A percentile compares a stretch with the other conserved stretches of the same genome.
Conservation (phyloP, 768 basidiomycete genomes). For the Pholiota microspora region DNA sequence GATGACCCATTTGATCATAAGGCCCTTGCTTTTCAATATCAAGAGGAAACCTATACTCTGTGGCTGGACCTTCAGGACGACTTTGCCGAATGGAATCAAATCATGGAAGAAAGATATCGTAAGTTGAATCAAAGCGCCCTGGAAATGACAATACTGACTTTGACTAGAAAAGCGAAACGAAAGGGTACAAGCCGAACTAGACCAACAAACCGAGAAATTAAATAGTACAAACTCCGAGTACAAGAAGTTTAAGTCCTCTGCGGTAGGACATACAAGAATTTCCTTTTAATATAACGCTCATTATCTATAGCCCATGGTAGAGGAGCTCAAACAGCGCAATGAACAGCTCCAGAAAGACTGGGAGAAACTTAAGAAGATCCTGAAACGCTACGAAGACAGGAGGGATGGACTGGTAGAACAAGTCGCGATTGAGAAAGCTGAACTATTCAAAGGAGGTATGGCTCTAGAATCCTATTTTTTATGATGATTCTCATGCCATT, state of each 20-base stretch:
- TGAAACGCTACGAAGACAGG: slow-evolving; percentile 66
- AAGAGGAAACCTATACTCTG: slow-evolving; percentile 59
- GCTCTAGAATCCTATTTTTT: slow-evolving; percentile 2
- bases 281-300: slow-evolving; percentile 1
- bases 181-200: slow-evolving; percentile 60
- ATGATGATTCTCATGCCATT: slow-evolving; percentile 4
- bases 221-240: slow-evolving; percentile 49
- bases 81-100: slow-evolving; percentile 67
- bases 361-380: slow-evolving; percentile 75
- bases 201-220: slow-evolving; percentile 49
- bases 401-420: slow-evolving; percentile 67
- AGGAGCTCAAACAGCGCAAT: slow-evolving; percentile 61
- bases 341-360: slow-evolving; percentile 68
- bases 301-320: slow-evolving; percentile 53
- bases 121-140: slow-evolving; percentile 15
- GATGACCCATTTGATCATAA: slow-evolving; percentile 71
- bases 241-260: slow-evolving; percentile 58
- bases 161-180: slow-evolving; percentile 68
- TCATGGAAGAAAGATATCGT: slow-evolving; percentile 80
- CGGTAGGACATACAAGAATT: slow-evolving; percentile 34
- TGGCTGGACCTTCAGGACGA: slow-evolving; percentile 70
- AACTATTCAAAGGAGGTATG: slow-evolving; percentile 56
- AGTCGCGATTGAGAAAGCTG: slow-evolving; percentile 66
- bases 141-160: not conserved
- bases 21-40: slow-evolving; percentile 77